phyloP scores from a whole-genome alignment of 116 monocot species.

The Papilionanthe hybrid region DNA sequence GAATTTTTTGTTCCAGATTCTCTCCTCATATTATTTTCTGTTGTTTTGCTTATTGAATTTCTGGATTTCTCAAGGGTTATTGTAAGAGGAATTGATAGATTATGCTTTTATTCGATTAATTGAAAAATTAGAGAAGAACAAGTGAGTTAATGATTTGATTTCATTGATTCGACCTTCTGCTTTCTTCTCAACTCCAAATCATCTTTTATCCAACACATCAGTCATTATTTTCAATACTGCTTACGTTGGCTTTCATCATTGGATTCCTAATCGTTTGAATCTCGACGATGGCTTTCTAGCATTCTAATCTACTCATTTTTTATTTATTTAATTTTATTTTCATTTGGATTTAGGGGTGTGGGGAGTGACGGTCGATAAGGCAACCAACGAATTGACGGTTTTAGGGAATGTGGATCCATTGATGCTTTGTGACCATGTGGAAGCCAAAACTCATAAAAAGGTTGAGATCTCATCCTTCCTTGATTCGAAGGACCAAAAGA shows the following conservation, averaged over 20 bases:
- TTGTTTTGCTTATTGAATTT: not conserved
- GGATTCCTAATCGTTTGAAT: not conserved
- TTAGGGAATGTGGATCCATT: constrained; percentile 56
- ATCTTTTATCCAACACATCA: not conserved
- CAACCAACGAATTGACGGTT: constrained; percentile 45
- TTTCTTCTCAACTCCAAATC: not conserved
- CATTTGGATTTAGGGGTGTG: constrained; percentile 42
- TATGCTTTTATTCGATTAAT: not conserved
- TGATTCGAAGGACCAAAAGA: no score
- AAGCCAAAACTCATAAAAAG: constrained; percentile 49
- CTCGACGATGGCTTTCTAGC: not conserved
- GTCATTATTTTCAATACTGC: not conserved
- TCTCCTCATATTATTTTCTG: not conserved
- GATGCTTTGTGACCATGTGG: constrained; percentile 47
- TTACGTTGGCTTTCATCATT: no score
- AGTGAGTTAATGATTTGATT: not conserved
- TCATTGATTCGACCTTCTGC: not conserved
- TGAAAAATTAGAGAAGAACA: not conserved
- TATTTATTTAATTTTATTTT: not conserved
- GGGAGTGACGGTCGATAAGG: constrained; percentile 25
- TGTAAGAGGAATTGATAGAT: not conserved
- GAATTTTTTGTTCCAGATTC: not conserved
- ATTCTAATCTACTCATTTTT: not conserved
- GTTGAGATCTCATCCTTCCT: constrained; percentile 55
- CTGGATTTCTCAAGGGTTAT: no score